These are phyloP conservation scores for Xylariaceae sp. DNA, from an alignment of 2,329 filamentous ascomycete species.

Conservation along the genomic window DNA sequence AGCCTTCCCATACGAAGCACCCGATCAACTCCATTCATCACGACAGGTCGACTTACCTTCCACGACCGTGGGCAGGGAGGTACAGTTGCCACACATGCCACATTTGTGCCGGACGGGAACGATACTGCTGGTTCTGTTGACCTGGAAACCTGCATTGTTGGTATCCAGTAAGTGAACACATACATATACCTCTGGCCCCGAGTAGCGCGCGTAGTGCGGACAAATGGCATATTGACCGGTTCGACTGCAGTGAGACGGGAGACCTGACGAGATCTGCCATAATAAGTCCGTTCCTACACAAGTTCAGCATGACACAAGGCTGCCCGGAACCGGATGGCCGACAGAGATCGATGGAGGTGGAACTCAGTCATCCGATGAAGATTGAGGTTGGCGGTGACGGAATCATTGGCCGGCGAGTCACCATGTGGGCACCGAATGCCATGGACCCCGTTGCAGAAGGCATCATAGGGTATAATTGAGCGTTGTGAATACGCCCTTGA, in stretches of 20 bases:
- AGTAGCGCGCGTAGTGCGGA: not conserved
- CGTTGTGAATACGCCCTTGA: not conserved
- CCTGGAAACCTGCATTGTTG: conserved; percentile 37
- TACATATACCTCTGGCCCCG: not conserved
- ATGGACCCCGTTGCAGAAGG: conserved; percentile 47
- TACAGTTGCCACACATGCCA: conserved; percentile 45
- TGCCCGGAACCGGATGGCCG: conserved; percentile 1
- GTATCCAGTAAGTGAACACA: conserved; percentile 47
- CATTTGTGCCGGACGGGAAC: conserved; percentile 40
- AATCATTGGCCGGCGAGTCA: conserved; percentile 53
- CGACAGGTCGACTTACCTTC: conserved; percentile 42
- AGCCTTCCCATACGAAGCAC: conserved; percentile 31
- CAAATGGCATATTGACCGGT: not conserved
- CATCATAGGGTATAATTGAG: conserved; percentile 52
- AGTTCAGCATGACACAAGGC: conserved; percentile 37
- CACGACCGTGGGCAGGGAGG: conserved; percentile 44
- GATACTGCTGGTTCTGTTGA: conserved; percentile 24
- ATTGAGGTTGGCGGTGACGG: conserved; percentile 49
- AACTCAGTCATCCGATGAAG: conserved; percentile 44
- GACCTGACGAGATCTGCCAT: conserved; percentile 45
- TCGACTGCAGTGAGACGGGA: conserved; percentile 41
- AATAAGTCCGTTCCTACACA: conserved; percentile 48
- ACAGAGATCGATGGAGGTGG: conserved; percentile 37
- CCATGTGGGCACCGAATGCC: conserved; percentile 37
- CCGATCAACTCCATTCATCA: conserved; percentile 8